A percentile compares a stretch with the other conserved stretches of the same genome.
These are phyloP conservation scores for Plasmodiophora brassicae DNA, from an alignment of 208 protist genomes.

Conservation along the genomic window DNA sequence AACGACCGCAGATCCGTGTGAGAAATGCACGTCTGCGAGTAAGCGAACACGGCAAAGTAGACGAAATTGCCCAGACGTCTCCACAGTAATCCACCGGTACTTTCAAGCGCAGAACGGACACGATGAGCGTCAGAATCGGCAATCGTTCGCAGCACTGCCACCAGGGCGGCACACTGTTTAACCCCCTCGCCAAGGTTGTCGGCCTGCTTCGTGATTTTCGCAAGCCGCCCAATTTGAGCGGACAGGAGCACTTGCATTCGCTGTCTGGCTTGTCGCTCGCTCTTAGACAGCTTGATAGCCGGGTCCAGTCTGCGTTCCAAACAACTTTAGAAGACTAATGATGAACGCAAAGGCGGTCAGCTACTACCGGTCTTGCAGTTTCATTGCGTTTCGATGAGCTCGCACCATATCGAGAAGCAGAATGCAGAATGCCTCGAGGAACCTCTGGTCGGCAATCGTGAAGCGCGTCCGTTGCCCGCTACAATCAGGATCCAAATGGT, in stretches of 20 bases:
- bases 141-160: background rate
- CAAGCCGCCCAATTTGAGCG: background rate
- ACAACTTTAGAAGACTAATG: background rate
- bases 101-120: background rate
- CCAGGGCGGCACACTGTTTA: background rate
- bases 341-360: background rate
- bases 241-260: conserved; percentile 21
- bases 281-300: conserved; percentile 4
- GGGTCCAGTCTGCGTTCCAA: conserved; percentile 14
- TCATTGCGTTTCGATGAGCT: background rate
- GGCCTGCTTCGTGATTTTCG: background rate
- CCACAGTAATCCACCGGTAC: background rate
- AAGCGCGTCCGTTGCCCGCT: background rate
- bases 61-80: background rate
- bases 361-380: conserved; percentile 4
- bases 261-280: background rate
- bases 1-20: background rate
- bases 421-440: background rate
- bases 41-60: background rate
- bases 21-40: background rate
- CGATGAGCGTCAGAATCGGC: background rate
- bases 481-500: background rate
- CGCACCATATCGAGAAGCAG: background rate
- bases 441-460: background rate
- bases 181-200: background rate